Conservation (phyloP, 371 early-diverging fungal species). For the Rhizopus delemar region DNA sequence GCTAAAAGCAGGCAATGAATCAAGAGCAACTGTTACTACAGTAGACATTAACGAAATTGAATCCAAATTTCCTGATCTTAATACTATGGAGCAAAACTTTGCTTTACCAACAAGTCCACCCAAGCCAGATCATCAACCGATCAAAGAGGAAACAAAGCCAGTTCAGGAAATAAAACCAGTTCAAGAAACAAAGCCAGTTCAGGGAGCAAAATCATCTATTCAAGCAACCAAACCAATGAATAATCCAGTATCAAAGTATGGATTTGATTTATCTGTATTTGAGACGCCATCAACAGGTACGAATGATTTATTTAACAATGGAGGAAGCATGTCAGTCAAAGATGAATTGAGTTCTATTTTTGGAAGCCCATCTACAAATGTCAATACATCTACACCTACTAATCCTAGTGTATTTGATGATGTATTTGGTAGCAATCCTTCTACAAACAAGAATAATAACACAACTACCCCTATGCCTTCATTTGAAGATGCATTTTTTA, state of each 20-base stretch:
- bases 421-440: constrained; percentile 15
- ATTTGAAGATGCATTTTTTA: constrained; percentile 24
- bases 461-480: neutral
- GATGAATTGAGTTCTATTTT: constrained; percentile 43
- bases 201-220: neutral
- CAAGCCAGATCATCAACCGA: neutral
- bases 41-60: constrained; percentile 49
- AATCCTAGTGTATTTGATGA: constrained; percentile 20
- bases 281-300: constrained; percentile 16
- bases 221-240: no score
- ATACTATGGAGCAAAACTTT: constrained; percentile 47
- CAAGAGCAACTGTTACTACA: constrained; percentile 7
- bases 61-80: constrained; percentile 49
- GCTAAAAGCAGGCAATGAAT: constrained; percentile 30
- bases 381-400: constrained; percentile 13
- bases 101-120: neutral
- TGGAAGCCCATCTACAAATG: constrained; percentile 19
- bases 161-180: neutral
- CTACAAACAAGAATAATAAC: neutral
- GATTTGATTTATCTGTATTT: constrained; percentile 50
- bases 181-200: neutral
- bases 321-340: constrained; percentile 20
- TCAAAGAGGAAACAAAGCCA: neutral
- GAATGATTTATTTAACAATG: neutral
- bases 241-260: constrained; percentile 34